phyloP scores from a whole-genome alignment of 306 rosid genomes.

The Casuarina cunninghamiana region DNA sequence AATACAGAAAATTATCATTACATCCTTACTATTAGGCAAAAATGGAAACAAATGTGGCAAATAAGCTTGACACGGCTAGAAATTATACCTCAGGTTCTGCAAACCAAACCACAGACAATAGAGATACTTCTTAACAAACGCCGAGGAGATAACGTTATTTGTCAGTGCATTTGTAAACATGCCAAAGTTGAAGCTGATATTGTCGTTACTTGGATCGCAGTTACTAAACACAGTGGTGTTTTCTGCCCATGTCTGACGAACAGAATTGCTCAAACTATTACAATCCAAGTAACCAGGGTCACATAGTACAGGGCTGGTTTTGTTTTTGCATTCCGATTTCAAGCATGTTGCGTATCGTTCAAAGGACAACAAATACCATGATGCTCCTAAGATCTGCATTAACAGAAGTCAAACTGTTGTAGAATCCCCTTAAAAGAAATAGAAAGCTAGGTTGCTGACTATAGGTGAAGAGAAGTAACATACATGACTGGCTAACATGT shows the following conservation, averaged over 20 bases:
- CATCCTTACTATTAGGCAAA: background rate
- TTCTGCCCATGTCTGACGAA: constrained; percentile 56
- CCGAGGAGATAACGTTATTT: constrained; percentile 52
- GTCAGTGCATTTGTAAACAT: constrained; percentile 57
- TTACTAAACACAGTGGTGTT: constrained; percentile 56
- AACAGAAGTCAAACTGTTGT: constrained; percentile 22
- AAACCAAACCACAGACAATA: constrained; percentile 96
- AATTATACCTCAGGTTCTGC: constrained; percentile 86
- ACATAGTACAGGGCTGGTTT: constrained; percentile 52
- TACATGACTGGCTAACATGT: constrained; percentile 98
- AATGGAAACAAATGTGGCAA: background rate
- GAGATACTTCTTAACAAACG: constrained; percentile 70
- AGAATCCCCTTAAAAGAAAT: constrained; percentile 1
- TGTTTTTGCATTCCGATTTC: constrained; percentile 72
- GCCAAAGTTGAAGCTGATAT: constrained; percentile 55
- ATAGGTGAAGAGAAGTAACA: constrained; percentile 20
- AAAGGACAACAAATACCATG: constrained; percentile 83
- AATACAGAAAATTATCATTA: background rate
- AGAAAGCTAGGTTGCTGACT: background rate
- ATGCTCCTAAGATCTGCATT: constrained; percentile 79
- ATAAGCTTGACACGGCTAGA: background rate
- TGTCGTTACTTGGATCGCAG: constrained; percentile 59
- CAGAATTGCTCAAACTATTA: constrained; percentile 34
- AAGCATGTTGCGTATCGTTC: constrained; percentile 80
- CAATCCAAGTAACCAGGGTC: constrained; percentile 63